phyloP scores from a whole-genome alignment of 345 rosid genomes.

The Moricandia moricandioides region DNA sequence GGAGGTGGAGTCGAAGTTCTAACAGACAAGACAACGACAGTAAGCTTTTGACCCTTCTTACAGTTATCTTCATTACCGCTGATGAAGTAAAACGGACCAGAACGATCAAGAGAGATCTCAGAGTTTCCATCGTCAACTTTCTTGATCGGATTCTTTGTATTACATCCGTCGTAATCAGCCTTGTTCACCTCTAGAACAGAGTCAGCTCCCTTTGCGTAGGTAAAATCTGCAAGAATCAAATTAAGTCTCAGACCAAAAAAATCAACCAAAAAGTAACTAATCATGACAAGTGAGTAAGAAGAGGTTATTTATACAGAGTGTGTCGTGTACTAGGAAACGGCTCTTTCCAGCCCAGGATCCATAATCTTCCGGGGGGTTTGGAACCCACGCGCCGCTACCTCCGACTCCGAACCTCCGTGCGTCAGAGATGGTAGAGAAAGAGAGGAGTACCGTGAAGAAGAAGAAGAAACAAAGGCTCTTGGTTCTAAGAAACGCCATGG shows the following conservation, averaged over 20 bases:
- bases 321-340: constrained; percentile 78
- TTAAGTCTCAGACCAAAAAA: constrained; percentile 3
- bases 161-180: constrained; percentile 59
- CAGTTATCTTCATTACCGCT: constrained; percentile 65
- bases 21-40: constrained; percentile 59
- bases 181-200: constrained; percentile 63
- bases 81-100: constrained; percentile 85
- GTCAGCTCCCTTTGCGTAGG: constrained; percentile 63
- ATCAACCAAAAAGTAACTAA: not conserved
- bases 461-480: constrained; percentile 12
- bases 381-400: constrained; percentile 75
- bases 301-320: constrained; percentile 45
- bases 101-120: constrained; percentile 49
- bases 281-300: not conserved
- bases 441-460: constrained; percentile 17
- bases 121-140: constrained; percentile 60
- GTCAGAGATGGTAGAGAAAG: constrained; percentile 14
- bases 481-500: constrained; percentile 2
- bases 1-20: constrained; percentile 35
- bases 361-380: constrained; percentile 59
- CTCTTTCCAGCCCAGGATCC: constrained; percentile 65
- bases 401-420: constrained; percentile 61
- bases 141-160: constrained; percentile 46
- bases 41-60: constrained; percentile 60
- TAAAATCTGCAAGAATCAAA: constrained; percentile 53